Evolutionary conservation across 2,329 filamentous ascomycete genomes (phyloP), one percentile per base, ranked within the genome.

Genomic region (Colletotrichum sp.): DNA sequence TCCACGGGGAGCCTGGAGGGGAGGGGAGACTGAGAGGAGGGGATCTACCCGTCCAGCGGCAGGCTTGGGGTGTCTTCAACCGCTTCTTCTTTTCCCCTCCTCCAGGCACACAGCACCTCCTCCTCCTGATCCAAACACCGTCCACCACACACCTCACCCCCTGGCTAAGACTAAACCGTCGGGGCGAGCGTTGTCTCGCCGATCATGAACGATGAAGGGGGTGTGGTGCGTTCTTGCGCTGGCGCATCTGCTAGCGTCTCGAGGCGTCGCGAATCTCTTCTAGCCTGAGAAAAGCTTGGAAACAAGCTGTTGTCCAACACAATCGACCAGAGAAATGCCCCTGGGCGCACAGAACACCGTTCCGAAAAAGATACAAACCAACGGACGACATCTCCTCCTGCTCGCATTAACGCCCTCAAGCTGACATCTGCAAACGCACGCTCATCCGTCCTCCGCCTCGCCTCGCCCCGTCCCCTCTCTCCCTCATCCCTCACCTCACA

Each of bases 341-440:
- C 71, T 61, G 60, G 26, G 13, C 38, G 18, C 73, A 75, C 62
- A 48, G 62, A 62, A 64, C 62, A 56, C 38, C 55, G 18, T 43
- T 26, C 38, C 38, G 38, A 43, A 43, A 43, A 43, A 43, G 38
- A 43, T n/a, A n/a, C 38, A n/a, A 43, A n/a, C 38, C 38, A 43
- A n/a, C 38, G 38, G 38, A 43, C 38, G 38, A 43, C 38, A 43
- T 43, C 18, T 43, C 38, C 38, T 36, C 36, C 24, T 28, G 36
- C 30, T 28, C 48, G 58, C 36, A 60, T 24, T 38, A 30, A 18
- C 26, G 55, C 15, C 24, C 55, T 32, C n/a, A 34, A 61, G 21
- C 64, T 67, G 69, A 75, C 73, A 75, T 64, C 69, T 65, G 73
- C 69, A 65, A 68, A 64, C 70, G 69, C 70, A 64, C 43, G 43